Evolutionary conservation across 73 alveolate species (phyloP).

Genomic region (Uronychia setigera): DNA sequence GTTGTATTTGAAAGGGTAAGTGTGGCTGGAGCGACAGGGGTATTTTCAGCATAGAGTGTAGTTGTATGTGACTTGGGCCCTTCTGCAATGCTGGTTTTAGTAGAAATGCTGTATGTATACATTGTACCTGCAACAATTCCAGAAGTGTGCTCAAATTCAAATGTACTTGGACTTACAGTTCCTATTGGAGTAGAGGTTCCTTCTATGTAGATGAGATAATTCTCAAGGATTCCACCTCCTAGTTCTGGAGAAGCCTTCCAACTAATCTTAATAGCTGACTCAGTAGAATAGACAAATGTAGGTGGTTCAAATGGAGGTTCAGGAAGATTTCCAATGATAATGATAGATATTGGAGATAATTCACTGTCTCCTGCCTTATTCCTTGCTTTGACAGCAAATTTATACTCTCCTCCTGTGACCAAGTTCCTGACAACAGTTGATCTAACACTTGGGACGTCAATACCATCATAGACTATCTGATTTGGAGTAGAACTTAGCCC

Average conservation of each 20-base stretch:
- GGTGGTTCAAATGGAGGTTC: conserved; percentile 64
- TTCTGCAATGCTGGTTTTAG: conserved; percentile 66
- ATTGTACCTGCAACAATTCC: conserved; percentile 53
- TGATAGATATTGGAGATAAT: conserved; percentile 30
- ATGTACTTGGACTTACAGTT: conserved; percentile 26
- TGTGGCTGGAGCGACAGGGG: conserved; percentile 68
- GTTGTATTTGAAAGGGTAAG: conserved; percentile 49
- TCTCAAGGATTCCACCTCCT: conserved; percentile 33
- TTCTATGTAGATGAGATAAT: conserved; percentile 53
- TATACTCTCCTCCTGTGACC: conserved; percentile 54
- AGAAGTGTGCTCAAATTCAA: conserved; percentile 19
- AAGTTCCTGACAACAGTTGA: conserved; percentile 44
- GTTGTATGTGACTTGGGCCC: conserved; percentile 58
- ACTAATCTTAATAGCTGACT: conserved; percentile 26
- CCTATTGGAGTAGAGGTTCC: conserved; percentile 11
- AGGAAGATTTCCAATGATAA: conserved; percentile 67
- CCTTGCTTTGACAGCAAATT: conserved; percentile 48
- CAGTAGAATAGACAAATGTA: conserved; percentile 28
- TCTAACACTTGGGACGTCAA: conserved; percentile 38
- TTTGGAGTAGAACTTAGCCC: conserved; percentile 37
- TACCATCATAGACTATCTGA: conserved; percentile 52
- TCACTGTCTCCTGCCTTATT: conserved; percentile 78
- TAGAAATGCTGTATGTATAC: conserved; percentile 46
- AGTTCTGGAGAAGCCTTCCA: conserved; percentile 60
- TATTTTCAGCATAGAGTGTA: conserved; percentile 59